Conservation (phyloP, 2,329 filamentous ascomycete species). For the Coleophoma crateriformis region DNA sequence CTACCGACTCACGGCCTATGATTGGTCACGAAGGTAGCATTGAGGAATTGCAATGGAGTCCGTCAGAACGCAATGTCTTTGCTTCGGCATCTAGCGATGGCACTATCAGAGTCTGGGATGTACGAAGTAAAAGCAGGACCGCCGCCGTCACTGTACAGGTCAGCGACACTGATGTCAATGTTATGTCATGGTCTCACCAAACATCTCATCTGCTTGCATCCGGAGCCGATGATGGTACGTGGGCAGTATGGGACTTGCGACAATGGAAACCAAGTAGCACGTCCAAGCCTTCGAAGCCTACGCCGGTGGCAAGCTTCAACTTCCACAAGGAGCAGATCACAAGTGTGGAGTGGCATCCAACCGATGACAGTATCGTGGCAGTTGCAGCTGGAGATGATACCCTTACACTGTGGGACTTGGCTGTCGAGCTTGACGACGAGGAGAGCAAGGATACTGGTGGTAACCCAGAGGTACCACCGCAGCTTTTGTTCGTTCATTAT, state of each 20-base stretch:
- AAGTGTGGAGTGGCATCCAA: conserved; percentile 94
- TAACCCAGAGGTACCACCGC: conserved; percentile 84
- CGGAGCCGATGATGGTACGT: conserved; percentile 87
- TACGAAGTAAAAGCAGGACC: conserved; percentile 81
- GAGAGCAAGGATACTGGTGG: conserved; percentile 87
- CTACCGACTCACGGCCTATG: conserved; percentile 79
- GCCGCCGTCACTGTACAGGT: conserved; percentile 84
- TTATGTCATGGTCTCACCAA: conserved; percentile 89
- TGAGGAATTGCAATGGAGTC: conserved; percentile 96
- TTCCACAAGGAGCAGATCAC: conserved; percentile 98
- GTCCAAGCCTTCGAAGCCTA: conserved; percentile 46
- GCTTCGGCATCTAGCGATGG: conserved; percentile 91
- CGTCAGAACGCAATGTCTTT: conserved; percentile 88
- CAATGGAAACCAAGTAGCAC: conserved; percentile 74
- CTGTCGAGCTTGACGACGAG: conserved; percentile 94
- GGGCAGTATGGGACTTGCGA: conserved; percentile 93
- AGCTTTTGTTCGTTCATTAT: conserved; percentile 94
- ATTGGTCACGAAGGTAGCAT: conserved; percentile 79
- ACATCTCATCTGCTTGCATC: conserved; percentile 87
- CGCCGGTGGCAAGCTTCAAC: conserved; percentile 85
- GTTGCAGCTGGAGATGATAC: conserved; percentile 92
- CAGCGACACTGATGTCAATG: conserved; percentile 84
- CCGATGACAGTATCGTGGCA: conserved; percentile 90
- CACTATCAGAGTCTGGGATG: conserved; percentile 93
- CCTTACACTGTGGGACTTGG: conserved; percentile 92